Evolutionary conservation across 345 rosid species (phyloP), one percentile per base, ranked within the genome.

Genomic region (Cardamine occulta): DNA sequence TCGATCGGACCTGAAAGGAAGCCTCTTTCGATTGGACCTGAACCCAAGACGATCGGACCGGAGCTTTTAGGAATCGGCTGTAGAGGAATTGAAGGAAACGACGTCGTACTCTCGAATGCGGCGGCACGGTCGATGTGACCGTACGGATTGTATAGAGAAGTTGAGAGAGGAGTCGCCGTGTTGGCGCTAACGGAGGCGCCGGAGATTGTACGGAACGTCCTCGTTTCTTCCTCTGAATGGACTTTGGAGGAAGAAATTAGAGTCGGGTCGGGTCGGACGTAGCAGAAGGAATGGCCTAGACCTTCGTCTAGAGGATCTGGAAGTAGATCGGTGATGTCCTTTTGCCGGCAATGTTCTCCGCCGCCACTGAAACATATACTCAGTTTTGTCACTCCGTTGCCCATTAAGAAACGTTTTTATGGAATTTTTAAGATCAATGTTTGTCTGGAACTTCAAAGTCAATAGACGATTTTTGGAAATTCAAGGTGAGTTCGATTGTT

Each of bases 131-230:
- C 92, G 39, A 81, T 61, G 68, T 83, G 72, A 55, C 74, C 81
- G 60, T 88, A 89, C 15, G 89, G 77, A 63, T 93, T 96, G 52
- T 84, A 34, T 8, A 90, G 68, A 18, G 98, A 84, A 0, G 98
- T 93, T 2, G 98, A 93, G 14, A 85, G 93, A n/a, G 88, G 97
- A 5, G 98, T 93, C 2, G 95, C 85, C 0, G 98, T 83, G 83
- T 93, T 93, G 74, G 98, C 98, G 60, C 98, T 93, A 5, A 93
- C 86, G 6, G 98, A 93, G 7, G 98, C 96, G n/a, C 97, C 98
- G 56, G 98, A 89, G 57, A 93, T 93, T 44, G 98, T 69, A 17
- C 92, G 88, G 86, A 89, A 93, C 47, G 86, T 85, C 12, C 93
- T 87, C 51, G 93, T 69, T 44, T 86, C 82, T 49, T 88, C 94